Base-by-base conservation (phyloP, 139 green algal genomes). In the Haematococcus sp. region DNA sequence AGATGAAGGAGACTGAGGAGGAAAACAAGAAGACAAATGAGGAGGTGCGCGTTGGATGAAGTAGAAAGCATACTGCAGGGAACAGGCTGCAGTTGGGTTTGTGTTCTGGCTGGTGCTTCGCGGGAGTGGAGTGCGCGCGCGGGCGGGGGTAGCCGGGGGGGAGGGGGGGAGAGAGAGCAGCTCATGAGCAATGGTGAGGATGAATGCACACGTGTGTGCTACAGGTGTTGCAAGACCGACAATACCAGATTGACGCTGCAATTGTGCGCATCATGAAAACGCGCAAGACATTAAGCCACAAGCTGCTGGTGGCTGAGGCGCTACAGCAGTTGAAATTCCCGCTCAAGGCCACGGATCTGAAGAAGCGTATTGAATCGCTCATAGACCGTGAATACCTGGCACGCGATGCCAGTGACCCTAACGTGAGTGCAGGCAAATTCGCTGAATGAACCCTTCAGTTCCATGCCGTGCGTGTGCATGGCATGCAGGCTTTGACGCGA, bases 321-420 rank as follows among this genome's bases (percentile, higher is more conserved):
- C 81, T 96, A 75, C 73, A 85, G 25, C 94, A 98, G 90, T 85
- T 99, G 58, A 94, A 94, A 76, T 99, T 99, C 77, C 90, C 92
- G n/a, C 87, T 98, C 22, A 79, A 81, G 31, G 80, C 77, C 13
- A 49, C 82, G 0, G 96, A 99, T 71, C 88, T 99, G 5, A 99
- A 99, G 84, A 97, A 97, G 81, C 87, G 96, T 20, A 98, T 99
- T 27, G 96, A 99, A 84, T 92, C 76, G 27, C 87, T 99, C 32
- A 99, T 99, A 67, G 96, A 99, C 76, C 81, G 96, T 0, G 96
- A 99, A 86, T 99, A 98, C 82, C 65, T 99, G 46, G 93, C 96
- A 74, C 81, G 96, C 1, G 92, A 96, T 75, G 78, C 86, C 23
- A 73, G 81, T 4, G 88, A 98, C 55, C 68, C 84, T 16, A 91